These are phyloP conservation scores for Colletotrichum trifolii DNA, from an alignment of 2,329 filamentous ascomycete species.

Conservation along the genomic window DNA sequence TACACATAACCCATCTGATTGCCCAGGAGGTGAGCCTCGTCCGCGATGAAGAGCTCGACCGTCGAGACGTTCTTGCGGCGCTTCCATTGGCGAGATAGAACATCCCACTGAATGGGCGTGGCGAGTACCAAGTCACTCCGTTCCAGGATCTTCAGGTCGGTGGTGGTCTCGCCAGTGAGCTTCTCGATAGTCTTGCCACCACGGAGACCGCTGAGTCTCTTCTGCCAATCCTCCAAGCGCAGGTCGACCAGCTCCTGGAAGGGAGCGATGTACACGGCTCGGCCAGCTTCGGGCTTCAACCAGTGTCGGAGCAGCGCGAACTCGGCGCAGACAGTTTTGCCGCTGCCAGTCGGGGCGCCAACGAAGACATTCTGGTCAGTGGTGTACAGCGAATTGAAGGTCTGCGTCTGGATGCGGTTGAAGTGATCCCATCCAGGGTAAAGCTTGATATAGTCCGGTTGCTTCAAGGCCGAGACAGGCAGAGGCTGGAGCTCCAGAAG, in stretches of 20 bases:
- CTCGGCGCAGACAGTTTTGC: conserved; percentile 97
- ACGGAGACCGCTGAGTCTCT: conserved; percentile 75
- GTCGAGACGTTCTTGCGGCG: conserved; percentile 94
- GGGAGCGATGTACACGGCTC: conserved; percentile 93
- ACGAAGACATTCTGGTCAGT: conserved; percentile 95
- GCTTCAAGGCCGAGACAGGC: conserved; percentile 88
- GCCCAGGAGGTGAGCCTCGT: conserved; percentile 93
- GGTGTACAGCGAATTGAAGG: conserved; percentile 92
- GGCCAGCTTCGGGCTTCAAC: conserved; percentile 74
- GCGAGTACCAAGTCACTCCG: conserved; percentile 90
- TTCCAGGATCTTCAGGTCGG: conserved; percentile 89
- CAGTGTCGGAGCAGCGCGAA: conserved; percentile 92
- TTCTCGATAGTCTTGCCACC: conserved; percentile 93
- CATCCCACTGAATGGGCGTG: conserved; percentile 95
- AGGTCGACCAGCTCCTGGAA: conserved; percentile 93
- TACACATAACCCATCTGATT: conserved; percentile 89
- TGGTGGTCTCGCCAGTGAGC: conserved; percentile 90
- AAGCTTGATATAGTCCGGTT: conserved; percentile 81
- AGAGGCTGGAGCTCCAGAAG: conserved; percentile 92
- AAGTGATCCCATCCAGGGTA: conserved; percentile 90
- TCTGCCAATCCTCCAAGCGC: conserved; percentile 85
- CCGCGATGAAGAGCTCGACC: conserved; percentile 91
- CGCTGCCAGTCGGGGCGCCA: conserved; percentile 91
- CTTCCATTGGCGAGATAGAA: conserved; percentile 95
- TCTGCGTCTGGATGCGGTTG: conserved; percentile 97